Evolutionary conservation across 306 rosid genomes (phyloP), one percentile per base, ranked within the genome.

Genomic region (Calophaca sinica): DNA sequence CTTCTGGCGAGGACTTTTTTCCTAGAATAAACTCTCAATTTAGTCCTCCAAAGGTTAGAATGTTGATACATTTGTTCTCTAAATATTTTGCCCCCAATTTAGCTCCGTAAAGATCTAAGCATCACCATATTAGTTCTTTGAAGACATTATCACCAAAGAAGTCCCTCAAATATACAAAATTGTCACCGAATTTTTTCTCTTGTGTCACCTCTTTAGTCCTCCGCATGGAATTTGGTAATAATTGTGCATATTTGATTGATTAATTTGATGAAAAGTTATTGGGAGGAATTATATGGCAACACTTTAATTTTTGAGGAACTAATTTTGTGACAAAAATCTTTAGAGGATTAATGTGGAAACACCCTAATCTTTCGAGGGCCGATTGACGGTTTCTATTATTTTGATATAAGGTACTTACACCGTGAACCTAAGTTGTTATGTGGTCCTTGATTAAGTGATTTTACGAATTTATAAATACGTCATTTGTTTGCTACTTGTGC

Each of bases 381-480:
- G 41, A 15, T 41, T 63, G 33, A 63, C 15, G 2, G 52, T 41
- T 14, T 20, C 52, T 41, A 11, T 10, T 69, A 70, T 49, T 48
- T 63, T 33, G 11, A 59, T 35, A 13, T 33, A 41, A 62, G 12
- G 50, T 42, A 13, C 26, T 36, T 48, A 5, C 46, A 33, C 65
- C 13, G 4, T 52, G 20, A 28, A 41, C 5, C 44, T 7, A 12
- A 50, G 39, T 55, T 53, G 48, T 54, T 32, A 13, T 12, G 54
- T 9, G 3, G 55, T 75, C 36, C 42, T 62, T 62, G 50, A 62
- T 62, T 26, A 41, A 62, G 15, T 52, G 20, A 33, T 77, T 57
- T 67, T 68, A n/a, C 62, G 28, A 10, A 55, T 76, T 66, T 32
- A 57, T 67, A 39, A 11, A 61, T 38, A 62, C 3, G 26, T 5